Base-by-base conservation (phyloP, 305 asterid genomes). In the Ilex paraguariensis region DNA sequence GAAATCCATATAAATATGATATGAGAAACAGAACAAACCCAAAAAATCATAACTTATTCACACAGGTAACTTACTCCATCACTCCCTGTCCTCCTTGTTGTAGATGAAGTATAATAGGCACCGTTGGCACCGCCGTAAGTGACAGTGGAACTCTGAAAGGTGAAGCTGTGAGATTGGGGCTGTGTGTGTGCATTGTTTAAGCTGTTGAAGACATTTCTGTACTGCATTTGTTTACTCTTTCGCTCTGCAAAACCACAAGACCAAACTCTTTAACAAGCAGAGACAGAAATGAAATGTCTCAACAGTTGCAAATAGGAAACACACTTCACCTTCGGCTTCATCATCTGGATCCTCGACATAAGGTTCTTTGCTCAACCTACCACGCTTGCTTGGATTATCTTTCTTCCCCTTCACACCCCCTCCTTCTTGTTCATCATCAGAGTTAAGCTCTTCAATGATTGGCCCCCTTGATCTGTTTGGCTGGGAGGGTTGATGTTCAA, bases 101-200 rank as follows among this genome's bases (percentile, higher is more conserved):
- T 76, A 68, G 97, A 85, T 62, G 95, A 74, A 45, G 86, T 82
- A 72, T 86, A 82, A 74, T 84, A 84, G 54, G 85, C 72, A 58
- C 98, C 98, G 80, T 86, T 76, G 55, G 81, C 71, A 74, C 97
- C 95, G 17, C 98, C 96, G 69, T 90, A 85, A 42, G 92, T 69
- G 68, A 90, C 84, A 71, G 82, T 76, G 54, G 95, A 84, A 72
- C 96, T 90, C 77, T 90, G 97, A 68, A 87, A 93, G 62, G 84
- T 69, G 74, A 84, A 81, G 79, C 87, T 80, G 50, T 68, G 95
- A 51, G 74, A 65, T 63, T 68, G 87, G 40, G 90, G 95, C 53
- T 66, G 94, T 36, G 83, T 40, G 66, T 65, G 71, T 16, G 49
- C 70, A 57, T 61, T 69, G 28, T 58, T 73, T 51, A 66, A 72